Base-by-base conservation (phyloP, 495 filamentous ascomycete genomes). In the Symbiotaphrina buchneri region DNA sequence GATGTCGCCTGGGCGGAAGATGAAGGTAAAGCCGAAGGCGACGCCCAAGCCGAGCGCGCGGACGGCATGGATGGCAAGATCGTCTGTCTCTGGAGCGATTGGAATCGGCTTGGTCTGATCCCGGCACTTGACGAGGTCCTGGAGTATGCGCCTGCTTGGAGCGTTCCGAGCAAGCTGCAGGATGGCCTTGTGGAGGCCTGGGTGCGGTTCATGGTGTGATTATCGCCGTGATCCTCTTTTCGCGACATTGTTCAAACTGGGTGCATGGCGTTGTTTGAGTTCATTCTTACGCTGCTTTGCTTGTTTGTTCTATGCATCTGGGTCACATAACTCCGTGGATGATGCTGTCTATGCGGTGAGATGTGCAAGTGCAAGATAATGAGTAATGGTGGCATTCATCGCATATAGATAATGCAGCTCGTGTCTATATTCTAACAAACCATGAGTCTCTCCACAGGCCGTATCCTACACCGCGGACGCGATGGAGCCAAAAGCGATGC, bases 21-120 rank as follows among this genome's bases (percentile, higher is more conserved):
- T 6, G 37, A 44, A 18, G 26, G 18, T 10, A 35, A 37, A 13
- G 35, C 38, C 20, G 30, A 43, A 6, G 38, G 45, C 15, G 51
- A 50, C 4, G 40, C 37, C n/a, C 49, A 47, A 20, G n/a, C n/a
- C n/a, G n/a, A n/a, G n/a, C n/a, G n/a, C n/a, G n/a, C n/a, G n/a
- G 36, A 49, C 18, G 58, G 57, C 5, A 46, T 85, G 29, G 63
- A 66, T 36, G 84, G 83, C 0, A 58, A 55, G 27, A 68, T 83
- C 3, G 61, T 75, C 6, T 95, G 85, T 55, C 48, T 79, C 10
- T 97, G 87, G 87, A 78, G 71, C 40, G 87, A 95, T 54, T 68
- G 64, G 18, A 93, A 91, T 39, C 55, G 52, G 7, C 44, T 47
- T 6, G 74, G 71, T 2, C 52, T 58, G 5, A 85, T 97, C 30